phyloP scores from a whole-genome alignment of 805 yeast species.

The Myxozyma lipomycoides region DNA sequence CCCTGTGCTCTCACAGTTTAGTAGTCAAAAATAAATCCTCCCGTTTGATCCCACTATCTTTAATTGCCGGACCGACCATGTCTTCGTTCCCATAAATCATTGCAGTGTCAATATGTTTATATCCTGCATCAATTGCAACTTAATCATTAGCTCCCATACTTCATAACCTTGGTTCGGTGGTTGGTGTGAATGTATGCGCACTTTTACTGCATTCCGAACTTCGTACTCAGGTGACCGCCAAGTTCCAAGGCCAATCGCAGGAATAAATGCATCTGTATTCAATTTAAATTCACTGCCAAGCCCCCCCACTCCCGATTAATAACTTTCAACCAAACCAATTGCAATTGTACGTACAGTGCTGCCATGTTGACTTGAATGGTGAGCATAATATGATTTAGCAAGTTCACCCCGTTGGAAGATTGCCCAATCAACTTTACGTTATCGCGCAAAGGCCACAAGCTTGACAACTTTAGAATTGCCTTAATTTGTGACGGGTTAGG shows the following conservation, averaged over 20 bases:
- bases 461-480: too few species aligned
- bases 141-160: neutral
- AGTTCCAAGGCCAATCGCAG: slow-evolving; percentile 70
- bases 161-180: neutral
- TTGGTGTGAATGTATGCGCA: slow-evolving; percentile 35
- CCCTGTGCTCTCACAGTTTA: slow-evolving; percentile 39
- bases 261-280: slow-evolving; percentile 61
- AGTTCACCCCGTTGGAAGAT: too few species aligned
- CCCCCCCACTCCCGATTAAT: too few species aligned
- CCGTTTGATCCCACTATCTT: slow-evolving; percentile 47
- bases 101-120: slow-evolving; percentile 77
- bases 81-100: slow-evolving; percentile 58
- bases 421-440: too few species aligned
- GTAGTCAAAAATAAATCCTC: slow-evolving; percentile 45
- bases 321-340: too few species aligned
- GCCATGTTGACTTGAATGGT: too few species aligned
- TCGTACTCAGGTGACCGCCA: slow-evolving; percentile 56
- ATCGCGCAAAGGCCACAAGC: too few species aligned
- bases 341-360: too few species aligned
- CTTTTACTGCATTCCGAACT: slow-evolving; percentile 50
- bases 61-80: slow-evolving; percentile 48
- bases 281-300: slow-evolving; percentile 33
- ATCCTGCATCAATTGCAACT: slow-evolving; percentile 52
- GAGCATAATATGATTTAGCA: too few species aligned
- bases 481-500: too few species aligned